phyloP scores from a whole-genome alignment of 768 basidiomycete genomes.

The Mycena sanguinolenta region DNA sequence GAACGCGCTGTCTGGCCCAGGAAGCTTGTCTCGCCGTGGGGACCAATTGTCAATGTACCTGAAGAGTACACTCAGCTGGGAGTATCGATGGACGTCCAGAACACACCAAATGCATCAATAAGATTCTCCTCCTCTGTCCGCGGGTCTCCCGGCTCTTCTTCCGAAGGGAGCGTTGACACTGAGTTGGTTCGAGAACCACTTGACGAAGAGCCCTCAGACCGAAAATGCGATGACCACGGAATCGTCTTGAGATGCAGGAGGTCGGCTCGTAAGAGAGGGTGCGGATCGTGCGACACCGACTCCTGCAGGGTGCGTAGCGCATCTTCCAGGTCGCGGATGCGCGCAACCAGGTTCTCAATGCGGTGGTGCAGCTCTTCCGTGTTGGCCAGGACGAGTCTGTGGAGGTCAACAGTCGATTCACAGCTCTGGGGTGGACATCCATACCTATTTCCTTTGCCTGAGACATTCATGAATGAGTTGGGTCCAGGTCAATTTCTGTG shows the following conservation, averaged over 20 bases:
- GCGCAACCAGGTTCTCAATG: constrained; percentile 65
- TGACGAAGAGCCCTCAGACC: constrained; percentile 7
- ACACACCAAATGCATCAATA: constrained; percentile 58
- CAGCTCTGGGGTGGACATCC: constrained; percentile 12
- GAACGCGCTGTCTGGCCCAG: constrained; percentile 76
- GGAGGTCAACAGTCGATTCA: background rate
- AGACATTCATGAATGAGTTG: constrained; percentile 28
- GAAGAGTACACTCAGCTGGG: constrained; percentile 7
- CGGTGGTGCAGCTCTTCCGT: constrained; percentile 80
- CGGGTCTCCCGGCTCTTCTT: constrained; percentile 18
- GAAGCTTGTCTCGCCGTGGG: constrained; percentile 67
- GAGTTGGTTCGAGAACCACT: constrained; percentile 15
- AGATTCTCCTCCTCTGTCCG: constrained; percentile 50
- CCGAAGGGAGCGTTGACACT: constrained; percentile 17
- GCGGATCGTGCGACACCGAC: constrained; percentile 61
- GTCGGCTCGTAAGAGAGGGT: constrained; percentile 59
- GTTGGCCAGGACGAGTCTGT: constrained; percentile 71
- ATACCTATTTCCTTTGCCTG: constrained; percentile 72
- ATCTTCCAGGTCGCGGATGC: constrained; percentile 74
- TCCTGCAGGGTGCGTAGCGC: constrained; percentile 66
- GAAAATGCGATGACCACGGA: background rate
- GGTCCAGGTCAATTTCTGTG: constrained; percentile 60
- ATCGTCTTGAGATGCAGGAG: constrained; percentile 45
- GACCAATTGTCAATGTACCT: constrained; percentile 73
- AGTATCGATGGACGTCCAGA: background rate